Evolutionary conservation across 192 early-diverging fungal genomes (phyloP).

Genomic region (Rhizoclosmatium sp.): DNA sequence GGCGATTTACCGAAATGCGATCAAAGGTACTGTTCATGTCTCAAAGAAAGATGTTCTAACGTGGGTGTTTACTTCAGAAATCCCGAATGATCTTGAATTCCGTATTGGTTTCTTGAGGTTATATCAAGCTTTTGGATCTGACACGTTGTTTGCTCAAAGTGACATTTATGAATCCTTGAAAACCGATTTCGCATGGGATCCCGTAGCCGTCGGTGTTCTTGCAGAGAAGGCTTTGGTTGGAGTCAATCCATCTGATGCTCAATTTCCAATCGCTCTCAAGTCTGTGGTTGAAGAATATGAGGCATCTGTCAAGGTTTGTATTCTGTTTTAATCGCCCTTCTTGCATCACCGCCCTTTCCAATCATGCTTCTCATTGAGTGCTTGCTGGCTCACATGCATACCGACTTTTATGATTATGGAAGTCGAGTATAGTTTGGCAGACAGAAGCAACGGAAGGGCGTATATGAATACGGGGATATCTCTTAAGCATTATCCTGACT

Average conservation of each 20-base stretch:
- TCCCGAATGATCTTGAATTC: slow-evolving; percentile 78
- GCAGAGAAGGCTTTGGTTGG: slow-evolving; percentile 62
- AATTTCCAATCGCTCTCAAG: slow-evolving; percentile 56
- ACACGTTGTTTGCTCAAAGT: slow-evolving; percentile 52
- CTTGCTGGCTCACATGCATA: too few relatives aligned
- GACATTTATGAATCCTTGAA: slow-evolving; percentile 54
- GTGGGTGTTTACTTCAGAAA: slow-evolving; percentile 42
- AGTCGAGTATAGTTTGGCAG: not conserved
- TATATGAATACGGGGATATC: not conserved
- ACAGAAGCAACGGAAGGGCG: not conserved
- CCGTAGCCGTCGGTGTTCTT: slow-evolving; percentile 62
- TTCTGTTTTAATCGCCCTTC: not conserved
- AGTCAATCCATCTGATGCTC: slow-evolving; percentile 46
- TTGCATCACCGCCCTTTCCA: not conserved
- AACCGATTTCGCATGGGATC: slow-evolving; percentile 64
- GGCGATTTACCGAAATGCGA: slow-evolving; percentile 82
- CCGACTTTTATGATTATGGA: too few relatives aligned
- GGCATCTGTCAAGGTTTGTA: slow-evolving; percentile 39
- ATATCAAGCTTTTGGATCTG: slow-evolving; percentile 61
- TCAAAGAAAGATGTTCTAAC: not conserved
- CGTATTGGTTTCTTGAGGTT: slow-evolving; percentile 76
- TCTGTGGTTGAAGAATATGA: slow-evolving; percentile 62
- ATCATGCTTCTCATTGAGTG: too few relatives aligned
- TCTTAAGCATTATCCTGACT: not conserved
- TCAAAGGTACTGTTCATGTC: slow-evolving; percentile 56